Base-by-base conservation (phyloP, 805 yeast genomes). In the Candida caryicola region DNA sequence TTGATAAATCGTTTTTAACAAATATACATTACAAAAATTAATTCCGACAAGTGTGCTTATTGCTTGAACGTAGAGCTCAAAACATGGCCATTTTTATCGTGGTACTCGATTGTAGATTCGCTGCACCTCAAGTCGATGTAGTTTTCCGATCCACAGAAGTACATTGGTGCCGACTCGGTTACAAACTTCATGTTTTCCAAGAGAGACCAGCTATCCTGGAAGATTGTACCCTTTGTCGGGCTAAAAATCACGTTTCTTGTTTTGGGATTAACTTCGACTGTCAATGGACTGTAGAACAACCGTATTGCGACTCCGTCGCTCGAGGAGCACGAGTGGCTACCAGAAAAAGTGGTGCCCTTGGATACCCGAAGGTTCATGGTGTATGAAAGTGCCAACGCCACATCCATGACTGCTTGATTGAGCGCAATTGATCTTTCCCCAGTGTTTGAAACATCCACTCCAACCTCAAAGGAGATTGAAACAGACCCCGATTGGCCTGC, bases 111-210 rank as follows among this genome's bases (percentile, higher is more conserved):
- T 8, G 39, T 36, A 2, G 48, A 37, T 14, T 21, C 27, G 23
- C 34, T 43, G 29, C 58, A 53, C n/a, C 27, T 31, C 29, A 53
- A 36, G 28, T 50, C 49, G 33, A 47, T 31, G 15, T 39, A 39
- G 29, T 49, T 49, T 10, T 36, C 48, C 3, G 53, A 43, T 9
- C 29, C 52, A 39, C 58, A 53, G 37, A 37, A 49, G 42, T 41
- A 53, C n/a, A 36, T 42, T 1, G 58, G 56, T 1, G 36, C 18
- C 12, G 32, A 6, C 18, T 40, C 46, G 14, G 47, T 26, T 8
- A 43, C 5, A 26, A 30, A 41, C 36, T 41, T 46, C 13, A 31
- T 18, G 4, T 16, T 8, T 9, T 37, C 35, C 27, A 47, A 19
- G 10, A 30, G 7, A 14, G 16, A 8, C 52, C 55, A 47, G 12